Percentiles rank a stretch among this genome's conserved stretches.
phyloP scores from a whole-genome alignment of 2,329 filamentous ascomycete species.

The Fusarium sp. region DNA sequence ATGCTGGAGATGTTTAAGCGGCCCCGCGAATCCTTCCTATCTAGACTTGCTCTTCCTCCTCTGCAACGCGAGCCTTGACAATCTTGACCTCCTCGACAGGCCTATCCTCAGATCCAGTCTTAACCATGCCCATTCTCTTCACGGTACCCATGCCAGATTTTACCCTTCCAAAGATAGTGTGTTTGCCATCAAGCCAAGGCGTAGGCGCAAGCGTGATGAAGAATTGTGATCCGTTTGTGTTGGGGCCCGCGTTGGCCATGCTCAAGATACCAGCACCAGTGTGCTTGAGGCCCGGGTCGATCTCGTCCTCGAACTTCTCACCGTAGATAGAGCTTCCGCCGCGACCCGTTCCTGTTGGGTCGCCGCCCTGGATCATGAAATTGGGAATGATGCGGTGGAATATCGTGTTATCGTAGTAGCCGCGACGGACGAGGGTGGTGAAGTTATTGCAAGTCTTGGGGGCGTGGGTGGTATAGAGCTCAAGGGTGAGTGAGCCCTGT shows the following conservation, averaged over 20 bases:
- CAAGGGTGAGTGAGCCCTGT: slow-evolving; percentile 84
- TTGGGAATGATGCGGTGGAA: slow-evolving; percentile 96
- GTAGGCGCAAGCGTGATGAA: slow-evolving; percentile 95
- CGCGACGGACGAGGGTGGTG: slow-evolving; percentile 78
- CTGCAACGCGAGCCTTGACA: slow-evolving; percentile 76
- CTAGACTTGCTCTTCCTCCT: slow-evolving; percentile 61
- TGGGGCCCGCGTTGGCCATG: slow-evolving; percentile 95
- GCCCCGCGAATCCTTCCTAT: slow-evolving; percentile 1
- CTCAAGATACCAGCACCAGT: slow-evolving; percentile 92
- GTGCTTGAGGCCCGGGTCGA: slow-evolving; percentile 82
- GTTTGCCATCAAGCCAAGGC: slow-evolving; percentile 96
- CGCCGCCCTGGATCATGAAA: slow-evolving; percentile 97
- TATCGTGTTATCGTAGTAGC: slow-evolving; percentile 87
- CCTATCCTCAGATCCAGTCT: slow-evolving; percentile 83
- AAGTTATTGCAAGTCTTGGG: slow-evolving; percentile 94
- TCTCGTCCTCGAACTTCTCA: slow-evolving; percentile 94
- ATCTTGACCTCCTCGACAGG: slow-evolving; percentile 88
- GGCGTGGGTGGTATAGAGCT: slow-evolving; percentile 91
- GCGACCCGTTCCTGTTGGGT: slow-evolving; percentile 92
- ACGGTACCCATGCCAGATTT: slow-evolving; percentile 86
- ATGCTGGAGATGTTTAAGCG: slow-evolving; percentile 19
- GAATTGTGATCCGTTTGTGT: slow-evolving; percentile 96
- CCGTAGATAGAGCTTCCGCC: slow-evolving; percentile 93
- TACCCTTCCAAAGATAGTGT: slow-evolving; percentile 95
- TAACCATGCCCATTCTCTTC: slow-evolving; percentile 87